Evolutionary conservation across 306 rosid species (phyloP).

Genomic region (Quercus cerris): DNA sequence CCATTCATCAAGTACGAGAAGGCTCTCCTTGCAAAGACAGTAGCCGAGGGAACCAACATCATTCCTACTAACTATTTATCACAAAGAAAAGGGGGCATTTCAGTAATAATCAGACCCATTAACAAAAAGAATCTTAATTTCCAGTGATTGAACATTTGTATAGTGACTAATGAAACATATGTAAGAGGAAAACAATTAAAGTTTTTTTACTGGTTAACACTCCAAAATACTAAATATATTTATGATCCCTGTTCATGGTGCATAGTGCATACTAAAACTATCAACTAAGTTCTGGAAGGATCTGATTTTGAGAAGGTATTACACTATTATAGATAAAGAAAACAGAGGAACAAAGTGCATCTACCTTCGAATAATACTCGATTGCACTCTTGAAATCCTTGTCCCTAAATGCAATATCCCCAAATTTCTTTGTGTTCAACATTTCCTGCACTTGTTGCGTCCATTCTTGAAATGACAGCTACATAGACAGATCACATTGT

Average conservation of each 20-base stretch:
- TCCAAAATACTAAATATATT: not conserved
- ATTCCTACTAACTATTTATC: conserved; percentile 61
- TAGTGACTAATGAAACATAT: not conserved
- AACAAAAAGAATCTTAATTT: not conserved
- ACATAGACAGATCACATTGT: conserved; percentile 19
- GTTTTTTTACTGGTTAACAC: not conserved
- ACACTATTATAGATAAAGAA: not conserved
- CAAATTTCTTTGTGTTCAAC: conserved; percentile 86
- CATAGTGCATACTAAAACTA: not conserved
- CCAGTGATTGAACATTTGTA: not conserved
- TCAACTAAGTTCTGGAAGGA: not conserved
- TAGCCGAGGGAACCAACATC: conserved; percentile 81
- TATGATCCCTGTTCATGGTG: not conserved
- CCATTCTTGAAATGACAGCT: conserved; percentile 99
- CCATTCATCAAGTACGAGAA: conserved; percentile 82
- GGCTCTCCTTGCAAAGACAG: conserved; percentile 86
- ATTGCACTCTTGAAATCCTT: conserved; percentile 91
- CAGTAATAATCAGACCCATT: not conserved
- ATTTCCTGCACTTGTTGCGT: conserved; percentile 96
- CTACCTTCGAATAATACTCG: conserved; percentile 90
- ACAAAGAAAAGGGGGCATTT: conserved; percentile 4
- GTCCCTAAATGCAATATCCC: conserved; percentile 94
- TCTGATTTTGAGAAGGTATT: not conserved
- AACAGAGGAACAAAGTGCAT: conserved; percentile 4
- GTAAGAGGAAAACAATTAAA: not conserved